Evolutionary conservation across 75 land plant genomes (phyloP).

Genomic region (Sequoia sempervirens): DNA sequence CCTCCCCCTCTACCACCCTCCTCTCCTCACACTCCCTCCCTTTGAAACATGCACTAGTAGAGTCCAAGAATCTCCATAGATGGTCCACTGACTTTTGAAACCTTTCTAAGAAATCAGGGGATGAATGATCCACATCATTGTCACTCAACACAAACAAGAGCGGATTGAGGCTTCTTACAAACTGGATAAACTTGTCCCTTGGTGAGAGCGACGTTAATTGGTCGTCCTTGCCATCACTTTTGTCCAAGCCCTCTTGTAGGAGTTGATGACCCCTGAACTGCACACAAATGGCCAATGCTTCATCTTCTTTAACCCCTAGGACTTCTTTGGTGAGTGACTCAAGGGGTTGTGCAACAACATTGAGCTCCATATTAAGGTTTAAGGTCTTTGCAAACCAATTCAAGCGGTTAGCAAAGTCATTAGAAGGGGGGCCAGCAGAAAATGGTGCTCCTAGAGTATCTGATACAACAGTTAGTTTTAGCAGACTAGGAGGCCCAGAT

Average conservation of each 20-base stretch:
- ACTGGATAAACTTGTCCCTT: conserved; percentile 38
- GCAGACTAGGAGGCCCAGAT: conserved; percentile 56
- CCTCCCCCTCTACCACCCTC: conserved; percentile 60
- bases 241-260: conserved; percentile 17
- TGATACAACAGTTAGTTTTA: conserved; percentile 50
- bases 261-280: conserved; percentile 59
- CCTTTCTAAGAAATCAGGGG: conserved; percentile 42
- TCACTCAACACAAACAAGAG: conserved; percentile 58
- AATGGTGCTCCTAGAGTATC: conserved; percentile 28
- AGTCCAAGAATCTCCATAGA: conserved; percentile 68
- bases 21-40: conserved; percentile 56
- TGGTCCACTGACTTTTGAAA: conserved; percentile 33
- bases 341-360: conserved; percentile 13
- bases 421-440: conserved; percentile 27
- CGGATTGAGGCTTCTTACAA: conserved; percentile 36
- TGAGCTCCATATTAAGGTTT: conserved; percentile 47
- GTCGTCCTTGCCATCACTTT: background rate
- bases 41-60: conserved; percentile 57
- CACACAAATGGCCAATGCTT: conserved; percentile 42
- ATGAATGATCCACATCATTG: conserved; percentile 41
- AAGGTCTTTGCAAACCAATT: conserved; percentile 52
- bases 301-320: conserved; percentile 23
- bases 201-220: conserved; percentile 7
- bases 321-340: conserved; percentile 26
- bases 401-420: conserved; percentile 41